A percentile compares a stretch with the other conserved stretches of the same genome.
These are phyloP conservation scores for Cnidoscolus chayamansa DNA, from an alignment of 441 rosid species.

Conservation along the genomic window DNA sequence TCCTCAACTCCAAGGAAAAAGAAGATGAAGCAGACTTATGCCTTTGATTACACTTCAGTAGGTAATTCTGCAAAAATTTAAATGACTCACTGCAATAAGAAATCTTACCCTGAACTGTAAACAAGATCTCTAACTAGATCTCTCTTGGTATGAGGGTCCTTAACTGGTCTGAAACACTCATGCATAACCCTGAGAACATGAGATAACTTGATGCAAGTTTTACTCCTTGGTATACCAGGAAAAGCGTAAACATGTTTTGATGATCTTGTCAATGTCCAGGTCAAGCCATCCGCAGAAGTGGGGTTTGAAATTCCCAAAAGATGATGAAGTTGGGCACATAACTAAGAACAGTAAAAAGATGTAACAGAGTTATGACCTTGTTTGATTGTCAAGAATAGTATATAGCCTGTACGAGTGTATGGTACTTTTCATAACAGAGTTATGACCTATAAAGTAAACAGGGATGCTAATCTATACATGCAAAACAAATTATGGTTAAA, in stretches of 20 bases:
- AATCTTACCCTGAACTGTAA: slow-evolving; percentile 35
- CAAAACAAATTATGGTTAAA: background rate
- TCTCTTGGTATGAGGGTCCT: slow-evolving; percentile 41
- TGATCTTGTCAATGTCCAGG: slow-evolving; percentile 42
- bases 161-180: slow-evolving; percentile 41
- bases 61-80: background rate
- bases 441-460: too few relatives aligned
- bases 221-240: slow-evolving; percentile 25
- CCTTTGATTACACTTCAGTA: background rate
- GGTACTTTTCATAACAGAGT: background rate
- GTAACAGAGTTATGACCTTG: background rate
- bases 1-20: too few relatives aligned
- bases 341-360: slow-evolving; percentile 25
- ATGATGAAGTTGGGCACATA: slow-evolving; percentile 35
- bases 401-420: background rate
- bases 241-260: slow-evolving; percentile 24
- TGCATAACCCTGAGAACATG: slow-evolving; percentile 36
- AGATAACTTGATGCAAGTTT: slow-evolving; percentile 30
- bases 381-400: background rate
- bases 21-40: background rate
- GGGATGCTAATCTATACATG: background rate
- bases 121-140: slow-evolving; percentile 39
- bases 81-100: background rate
- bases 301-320: slow-evolving; percentile 40
- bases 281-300: slow-evolving; percentile 37